Evolutionary conservation across 2,329 filamentous ascomycete species (phyloP).

Genomic region (Metarhizium sp.): DNA sequence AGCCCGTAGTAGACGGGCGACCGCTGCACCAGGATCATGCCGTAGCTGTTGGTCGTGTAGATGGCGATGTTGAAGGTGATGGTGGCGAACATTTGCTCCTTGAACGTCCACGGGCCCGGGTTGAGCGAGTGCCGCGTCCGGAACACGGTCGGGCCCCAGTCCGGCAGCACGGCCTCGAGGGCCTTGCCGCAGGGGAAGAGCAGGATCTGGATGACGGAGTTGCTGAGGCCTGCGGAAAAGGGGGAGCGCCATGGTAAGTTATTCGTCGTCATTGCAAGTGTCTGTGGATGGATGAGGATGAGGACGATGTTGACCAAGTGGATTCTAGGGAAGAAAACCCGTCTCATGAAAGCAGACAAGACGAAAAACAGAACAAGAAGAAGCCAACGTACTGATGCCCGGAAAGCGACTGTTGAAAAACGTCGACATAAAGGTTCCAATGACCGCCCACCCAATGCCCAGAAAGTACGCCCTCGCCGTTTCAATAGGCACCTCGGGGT

Average conservation of each 20-base stretch:
- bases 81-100: constrained; percentile 51
- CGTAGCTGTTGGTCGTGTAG: constrained; percentile 35
- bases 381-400: constrained; percentile 16
- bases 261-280: background rate
- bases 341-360: no score
- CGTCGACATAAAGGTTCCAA: constrained; percentile 24
- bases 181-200: constrained; percentile 36
- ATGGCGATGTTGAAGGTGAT: constrained; percentile 47
- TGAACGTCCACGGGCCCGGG: constrained; percentile 45
- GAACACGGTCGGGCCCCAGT: constrained; percentile 32
- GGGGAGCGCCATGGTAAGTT: background rate
- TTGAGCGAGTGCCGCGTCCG: constrained; percentile 36
- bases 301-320: background rate
- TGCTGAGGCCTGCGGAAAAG: constrained; percentile 15
- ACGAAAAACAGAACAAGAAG: no score
- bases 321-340: no score
- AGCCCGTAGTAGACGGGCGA: constrained; percentile 35
- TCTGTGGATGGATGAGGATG: background rate
- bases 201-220: constrained; percentile 34
- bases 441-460: constrained; percentile 17
- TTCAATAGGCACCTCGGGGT: constrained; percentile 26
- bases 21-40: constrained; percentile 36
- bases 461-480: constrained; percentile 33
- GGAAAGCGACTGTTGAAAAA: constrained; percentile 33
- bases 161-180: constrained; percentile 32